phyloP scores from a whole-genome alignment of 2,329 filamentous ascomycete species.

The Apiospora marii region DNA sequence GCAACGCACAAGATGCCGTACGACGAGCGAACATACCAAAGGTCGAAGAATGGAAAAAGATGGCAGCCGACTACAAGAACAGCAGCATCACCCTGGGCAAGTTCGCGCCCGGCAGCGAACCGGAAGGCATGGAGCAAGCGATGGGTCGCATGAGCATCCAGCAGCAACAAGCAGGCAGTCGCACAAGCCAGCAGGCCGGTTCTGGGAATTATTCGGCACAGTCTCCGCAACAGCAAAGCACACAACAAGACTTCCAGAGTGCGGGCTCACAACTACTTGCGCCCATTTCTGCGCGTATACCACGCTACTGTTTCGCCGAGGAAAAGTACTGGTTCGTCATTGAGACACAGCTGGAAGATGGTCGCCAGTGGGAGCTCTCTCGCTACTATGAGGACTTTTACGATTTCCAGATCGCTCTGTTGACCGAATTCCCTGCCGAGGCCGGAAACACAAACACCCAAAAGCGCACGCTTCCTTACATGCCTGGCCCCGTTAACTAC shows the following conservation, averaged over 20 bases:
- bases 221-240: conserved; percentile 44
- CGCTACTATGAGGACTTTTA: conserved; percentile 99
- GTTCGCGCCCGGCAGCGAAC: conserved; percentile 71
- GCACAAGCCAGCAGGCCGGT: conserved; percentile 52
- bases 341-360: conserved; percentile 88
- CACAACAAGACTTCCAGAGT: conserved; percentile 45
- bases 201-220: conserved; percentile 6
- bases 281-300: conserved; percentile 84
- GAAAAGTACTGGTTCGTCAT: conserved; percentile 99
- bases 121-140: conserved; percentile 64
- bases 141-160: conserved; percentile 84
- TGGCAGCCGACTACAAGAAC: conserved; percentile 99
- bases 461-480: conserved; percentile 88
- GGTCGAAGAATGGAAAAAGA: conserved; percentile 99
- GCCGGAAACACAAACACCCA: conserved; percentile 85
- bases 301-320: conserved; percentile 93
- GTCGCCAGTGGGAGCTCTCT: conserved; percentile 89
- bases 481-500: conserved; percentile 97
- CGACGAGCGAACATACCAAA: conserved; percentile 87
- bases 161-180: conserved; percentile 53
- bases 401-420: conserved; percentile 94
- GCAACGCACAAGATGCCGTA: conserved; percentile 85
- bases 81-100: conserved; percentile 96
- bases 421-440: conserved; percentile 91
- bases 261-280: conserved; percentile 63